phyloP scores from a whole-genome alignment of 83 land plant genomes.

The Larix sibirica region DNA sequence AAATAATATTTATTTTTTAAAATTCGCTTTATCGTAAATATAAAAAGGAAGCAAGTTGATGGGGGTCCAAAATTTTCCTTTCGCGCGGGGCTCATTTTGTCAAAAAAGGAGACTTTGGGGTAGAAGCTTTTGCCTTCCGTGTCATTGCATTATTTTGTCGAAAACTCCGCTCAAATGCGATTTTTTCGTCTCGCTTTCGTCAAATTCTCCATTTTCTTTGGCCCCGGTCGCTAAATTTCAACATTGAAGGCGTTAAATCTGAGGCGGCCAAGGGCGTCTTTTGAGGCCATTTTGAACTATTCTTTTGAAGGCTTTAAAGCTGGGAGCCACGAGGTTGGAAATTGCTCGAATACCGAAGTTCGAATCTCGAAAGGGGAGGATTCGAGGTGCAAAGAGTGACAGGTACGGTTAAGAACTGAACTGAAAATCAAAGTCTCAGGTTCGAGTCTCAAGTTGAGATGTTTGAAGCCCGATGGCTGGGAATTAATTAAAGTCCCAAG shows the following conservation, averaged over 20 bases:
- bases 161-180: no score
- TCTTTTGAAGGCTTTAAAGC: neutral
- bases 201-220: neutral
- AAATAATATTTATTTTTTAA: no score
- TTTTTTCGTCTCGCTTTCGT: neutral
- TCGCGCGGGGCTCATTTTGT: no score
- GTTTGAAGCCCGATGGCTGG: neutral
- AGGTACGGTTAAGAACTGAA: neutral
- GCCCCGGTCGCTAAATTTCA: neutral
- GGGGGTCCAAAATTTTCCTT: no score
- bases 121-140: no score
- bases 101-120: no score
- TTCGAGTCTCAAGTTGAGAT: neutral
- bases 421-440: neutral
- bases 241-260: neutral
- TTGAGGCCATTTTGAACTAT: neutral
- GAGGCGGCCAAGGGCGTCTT: neutral
- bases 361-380: constrained; percentile 3
- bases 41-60: no score
- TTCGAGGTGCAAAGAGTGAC: constrained; percentile 6
- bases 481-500: neutral
- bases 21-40: no score
- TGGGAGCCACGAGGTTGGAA: constrained; percentile 1
- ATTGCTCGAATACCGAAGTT: neutral
- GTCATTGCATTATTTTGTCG: no score